phyloP scores from a whole-genome alignment of 2,329 filamentous ascomycete genomes.

The Aureobasidium sp. region DNA sequence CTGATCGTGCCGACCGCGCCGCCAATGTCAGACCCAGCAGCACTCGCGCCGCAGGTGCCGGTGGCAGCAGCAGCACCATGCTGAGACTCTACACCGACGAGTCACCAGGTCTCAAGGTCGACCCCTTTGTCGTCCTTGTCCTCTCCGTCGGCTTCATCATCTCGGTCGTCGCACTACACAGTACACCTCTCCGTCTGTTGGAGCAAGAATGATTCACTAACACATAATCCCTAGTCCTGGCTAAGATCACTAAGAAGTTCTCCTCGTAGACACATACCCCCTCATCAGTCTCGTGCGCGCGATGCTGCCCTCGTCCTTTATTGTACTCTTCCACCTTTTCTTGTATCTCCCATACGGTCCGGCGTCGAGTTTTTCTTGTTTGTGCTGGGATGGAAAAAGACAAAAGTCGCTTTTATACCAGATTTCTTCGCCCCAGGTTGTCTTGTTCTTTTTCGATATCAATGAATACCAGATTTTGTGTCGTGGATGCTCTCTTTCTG shows the following conservation, averaged over 20 bases:
- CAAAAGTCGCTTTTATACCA: slow-evolving; percentile 6
- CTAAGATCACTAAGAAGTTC: slow-evolving; percentile 89
- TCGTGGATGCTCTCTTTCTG: neutral
- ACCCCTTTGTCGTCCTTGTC: slow-evolving; percentile 94
- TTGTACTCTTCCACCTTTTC: neutral
- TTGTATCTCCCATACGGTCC: slow-evolving; percentile 5
- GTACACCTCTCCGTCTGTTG: slow-evolving; percentile 49
- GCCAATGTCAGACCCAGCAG: slow-evolving; percentile 89
- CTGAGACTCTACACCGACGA: slow-evolving; percentile 98
- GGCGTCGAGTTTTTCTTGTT: slow-evolving; percentile 8
- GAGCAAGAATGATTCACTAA: neutral
- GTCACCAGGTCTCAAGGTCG: slow-evolving; percentile 92
- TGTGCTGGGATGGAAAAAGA: slow-evolving; percentile 1
- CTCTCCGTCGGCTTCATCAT: slow-evolving; percentile 98
- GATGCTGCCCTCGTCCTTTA: neutral
- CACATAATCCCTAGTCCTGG: slow-evolving; percentile 59
- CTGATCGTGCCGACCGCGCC: slow-evolving; percentile 94
- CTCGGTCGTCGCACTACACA: slow-evolving; percentile 93
- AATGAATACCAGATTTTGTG: neutral
- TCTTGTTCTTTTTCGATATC: slow-evolving; percentile 1
- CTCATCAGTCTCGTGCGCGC: slow-evolving; percentile 1
- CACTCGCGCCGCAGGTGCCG: slow-evolving; percentile 87
- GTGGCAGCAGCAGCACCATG: slow-evolving; percentile 97
- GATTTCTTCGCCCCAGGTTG: neutral
- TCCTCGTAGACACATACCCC: slow-evolving; percentile 36